Percentiles rank a stretch among this genome's conserved stretches.
These are phyloP conservation scores for Ophiorrhiza pumila DNA, from an alignment of 257 asterid species.

Conservation along the genomic window DNA sequence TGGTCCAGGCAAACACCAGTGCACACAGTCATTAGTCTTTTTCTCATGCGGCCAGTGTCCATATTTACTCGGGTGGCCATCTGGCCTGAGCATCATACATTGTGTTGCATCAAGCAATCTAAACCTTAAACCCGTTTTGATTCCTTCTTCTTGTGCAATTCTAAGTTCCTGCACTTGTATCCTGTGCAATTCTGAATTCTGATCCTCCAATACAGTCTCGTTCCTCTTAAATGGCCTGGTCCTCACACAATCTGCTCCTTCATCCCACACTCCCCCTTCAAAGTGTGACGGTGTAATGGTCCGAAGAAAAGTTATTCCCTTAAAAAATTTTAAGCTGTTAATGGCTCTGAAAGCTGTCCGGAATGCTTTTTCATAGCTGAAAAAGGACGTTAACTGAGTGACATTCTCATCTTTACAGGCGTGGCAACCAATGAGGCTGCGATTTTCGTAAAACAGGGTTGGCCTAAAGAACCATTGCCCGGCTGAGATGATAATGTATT, in stretches of 20 bases:
- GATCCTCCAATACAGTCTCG: slow-evolving; percentile 30
- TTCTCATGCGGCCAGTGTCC: slow-evolving; percentile 46
- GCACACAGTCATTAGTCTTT: slow-evolving; percentile 44
- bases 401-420: slow-evolving; percentile 45
- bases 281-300: slow-evolving; percentile 46
- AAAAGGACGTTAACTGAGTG: slow-evolving; percentile 27
- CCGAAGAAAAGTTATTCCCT: slow-evolving; percentile 33
- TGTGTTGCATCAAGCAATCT: slow-evolving; percentile 48
- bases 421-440: slow-evolving; percentile 47
- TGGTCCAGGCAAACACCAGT: slow-evolving; percentile 68
- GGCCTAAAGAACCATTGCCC: slow-evolving; percentile 53
- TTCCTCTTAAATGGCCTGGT: slow-evolving; percentile 39
- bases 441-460: slow-evolving; percentile 39
- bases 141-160: slow-evolving; percentile 31
- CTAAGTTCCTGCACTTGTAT: slow-evolving; percentile 40
- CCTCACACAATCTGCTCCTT: slow-evolving; percentile 50
- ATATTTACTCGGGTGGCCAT: slow-evolving; percentile 61
- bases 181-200: slow-evolving; percentile 25
- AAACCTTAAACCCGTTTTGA: slow-evolving; percentile 29
- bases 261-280: slow-evolving; percentile 50
- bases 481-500: slow-evolving; percentile 28
- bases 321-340: slow-evolving; percentile 13
- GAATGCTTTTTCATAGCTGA: slow-evolving; percentile 38
- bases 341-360: slow-evolving; percentile 32
- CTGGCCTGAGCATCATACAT: slow-evolving; percentile 48